Base-by-base conservation (phyloP, 345 rosid species). In the Linum tenue region DNA sequence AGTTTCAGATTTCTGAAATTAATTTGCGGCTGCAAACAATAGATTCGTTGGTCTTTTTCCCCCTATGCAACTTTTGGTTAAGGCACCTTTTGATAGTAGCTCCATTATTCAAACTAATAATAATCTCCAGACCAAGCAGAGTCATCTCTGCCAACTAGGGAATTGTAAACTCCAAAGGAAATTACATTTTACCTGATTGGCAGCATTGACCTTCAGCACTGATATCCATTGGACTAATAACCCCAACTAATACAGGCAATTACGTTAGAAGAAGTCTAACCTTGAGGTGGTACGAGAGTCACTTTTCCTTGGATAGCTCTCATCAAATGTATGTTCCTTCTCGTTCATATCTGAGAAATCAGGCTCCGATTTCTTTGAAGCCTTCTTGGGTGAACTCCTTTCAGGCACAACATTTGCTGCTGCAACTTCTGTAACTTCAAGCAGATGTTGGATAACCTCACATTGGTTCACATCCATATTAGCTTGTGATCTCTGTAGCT, bases 361-460 rank as follows among this genome's bases (percentile, higher is more conserved):
- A 22, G 72, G 75, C 66, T 87, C 89, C 37, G 69, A 55, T 73
- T 79, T 84, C 77, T 81, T 86, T 15, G 87, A 75, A 72, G 69
- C 73, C 77, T 82, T 85, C 62, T 62, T 66, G 0, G 90, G 60
- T 12, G 84, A 70, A 78, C 72, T 77, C 69, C 84, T 81, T 42
- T 72, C 77, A 3, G 73, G 77, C 71, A 60, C 58, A 62, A 77
- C 55, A 76, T 70, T 77, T 16, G 79, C 67, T 66, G 84, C 88
- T 70, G 66, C 89, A 59, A 80, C 74, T 73, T 90, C 92, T 41
- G 97, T 84, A 16, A 94, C 92, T 15, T 88, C 97, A 69, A 94
- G 73, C 71, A 94, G 78, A 67, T 80, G 96, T 76, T 86, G 96
- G 64, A 94, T 94, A 56, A 94, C 89, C 73, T 90, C 96, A 70